Conservation (phyloP, 768 basidiomycete genomes). For the Chlorophyllum brunneum region DNA sequence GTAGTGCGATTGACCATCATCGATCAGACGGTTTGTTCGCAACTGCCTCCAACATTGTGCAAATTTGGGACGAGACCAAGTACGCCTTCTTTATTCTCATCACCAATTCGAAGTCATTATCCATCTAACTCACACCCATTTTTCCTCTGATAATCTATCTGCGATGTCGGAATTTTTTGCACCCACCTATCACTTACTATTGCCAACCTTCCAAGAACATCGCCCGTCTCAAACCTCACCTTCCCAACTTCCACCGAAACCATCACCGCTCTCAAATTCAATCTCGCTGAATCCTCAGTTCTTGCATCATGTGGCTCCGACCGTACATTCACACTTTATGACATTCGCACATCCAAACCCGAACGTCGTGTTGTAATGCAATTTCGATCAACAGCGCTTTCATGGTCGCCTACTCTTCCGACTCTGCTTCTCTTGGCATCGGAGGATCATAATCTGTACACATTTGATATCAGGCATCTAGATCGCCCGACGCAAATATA, state of each 20-base stretch:
- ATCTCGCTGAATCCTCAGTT: conserved; percentile 89
- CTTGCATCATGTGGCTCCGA: conserved; percentile 95
- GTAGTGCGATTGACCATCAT: conserved; percentile 92
- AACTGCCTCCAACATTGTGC: conserved; percentile 88
- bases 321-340: conserved; percentile 93
- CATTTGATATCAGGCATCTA: conserved; percentile 91
- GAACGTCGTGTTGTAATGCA: conserved; percentile 90
- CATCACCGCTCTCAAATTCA: conserved; percentile 85
- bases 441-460: conserved; percentile 98
- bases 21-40: conserved; percentile 86
- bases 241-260: conserved; percentile 89
- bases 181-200: no score
- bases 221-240: conserved; percentile 81
- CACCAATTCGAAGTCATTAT: not conserved
- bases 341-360: conserved; percentile 95
- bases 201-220: conserved; percentile 48
- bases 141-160: not conserved
- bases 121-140: not conserved
- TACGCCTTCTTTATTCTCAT: conserved; percentile 30
- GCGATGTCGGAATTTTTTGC: no score
- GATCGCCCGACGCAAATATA: conserved; percentile 85
- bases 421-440: conserved; percentile 91
- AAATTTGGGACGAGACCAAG: conserved; percentile 98
- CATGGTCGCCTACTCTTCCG: conserved; percentile 96
- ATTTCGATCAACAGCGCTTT: conserved; percentile 86